Conservation (phyloP, 306 rosid species). For the Fragaria iinumae region DNA sequence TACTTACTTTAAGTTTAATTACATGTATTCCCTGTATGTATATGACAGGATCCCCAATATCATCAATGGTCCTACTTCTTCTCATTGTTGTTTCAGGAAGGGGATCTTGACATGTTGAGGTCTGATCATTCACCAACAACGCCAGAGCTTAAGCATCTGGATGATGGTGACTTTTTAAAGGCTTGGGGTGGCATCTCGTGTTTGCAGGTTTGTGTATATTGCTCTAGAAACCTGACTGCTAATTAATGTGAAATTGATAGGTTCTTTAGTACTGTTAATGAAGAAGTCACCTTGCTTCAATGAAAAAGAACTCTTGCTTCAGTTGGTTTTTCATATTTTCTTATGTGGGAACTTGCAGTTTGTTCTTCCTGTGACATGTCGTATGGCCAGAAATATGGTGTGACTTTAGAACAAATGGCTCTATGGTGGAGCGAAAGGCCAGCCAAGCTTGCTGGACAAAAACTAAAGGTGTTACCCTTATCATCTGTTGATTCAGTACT, state of each 20-base stretch:
- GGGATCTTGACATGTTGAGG: constrained; percentile 71
- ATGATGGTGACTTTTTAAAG: constrained; percentile 76
- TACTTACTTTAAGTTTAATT: background rate
- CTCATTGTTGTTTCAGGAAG: constrained; percentile 52
- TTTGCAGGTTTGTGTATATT: constrained; percentile 58
- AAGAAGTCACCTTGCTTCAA: background rate
- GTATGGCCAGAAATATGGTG: constrained; percentile 70
- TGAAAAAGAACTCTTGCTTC: background rate
- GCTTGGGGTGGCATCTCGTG: constrained; percentile 98
- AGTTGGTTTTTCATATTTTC: background rate
- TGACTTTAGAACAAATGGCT: constrained; percentile 70
- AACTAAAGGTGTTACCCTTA: constrained; percentile 55
- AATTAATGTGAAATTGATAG: background rate
- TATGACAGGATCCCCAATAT: background rate
- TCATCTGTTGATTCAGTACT: background rate
- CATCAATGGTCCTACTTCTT: background rate
- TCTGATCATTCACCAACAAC: constrained; percentile 90
- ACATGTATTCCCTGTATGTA: background rate
- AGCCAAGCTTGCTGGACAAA: constrained; percentile 69
- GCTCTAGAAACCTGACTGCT: background rate
- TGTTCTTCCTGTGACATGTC: constrained; percentile 83
- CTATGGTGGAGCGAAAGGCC: constrained; percentile 93
- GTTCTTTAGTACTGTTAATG: background rate
- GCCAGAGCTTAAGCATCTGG: constrained; percentile 79
- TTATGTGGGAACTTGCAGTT: constrained; percentile 51